Percentiles rank a stretch among this genome's conserved stretches.
Evolutionary conservation across 345 rosid genomes (phyloP).

Genomic region (Noccaea caerulescens): DNA sequence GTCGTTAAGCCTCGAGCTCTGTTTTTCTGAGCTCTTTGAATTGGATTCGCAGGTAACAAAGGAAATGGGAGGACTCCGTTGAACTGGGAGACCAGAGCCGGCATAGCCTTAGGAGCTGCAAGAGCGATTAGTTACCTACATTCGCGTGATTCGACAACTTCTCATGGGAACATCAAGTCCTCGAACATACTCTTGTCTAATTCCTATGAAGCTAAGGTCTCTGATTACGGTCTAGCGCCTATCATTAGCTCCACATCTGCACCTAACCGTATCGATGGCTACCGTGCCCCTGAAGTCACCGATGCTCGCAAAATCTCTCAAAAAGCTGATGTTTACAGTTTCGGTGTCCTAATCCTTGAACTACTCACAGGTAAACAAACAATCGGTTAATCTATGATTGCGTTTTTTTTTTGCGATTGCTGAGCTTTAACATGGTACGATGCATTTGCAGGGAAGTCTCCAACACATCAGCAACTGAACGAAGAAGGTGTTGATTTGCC

Average conservation of each 20-base stretch:
- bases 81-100: constrained; percentile 80
- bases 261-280: constrained; percentile 79
- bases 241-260: constrained; percentile 72
- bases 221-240: constrained; percentile 84
- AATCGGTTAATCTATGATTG: not conserved
- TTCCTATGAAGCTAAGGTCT: constrained; percentile 71
- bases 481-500: constrained; percentile 94
- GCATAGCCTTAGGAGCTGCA: constrained; percentile 81
- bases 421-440: constrained; percentile 16
- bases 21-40: not conserved
- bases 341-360: constrained; percentile 82
- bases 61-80: constrained; percentile 83
- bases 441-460: constrained; percentile 64
- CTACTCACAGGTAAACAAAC: constrained; percentile 61
- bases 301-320: constrained; percentile 80
- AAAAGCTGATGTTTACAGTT: constrained; percentile 89
- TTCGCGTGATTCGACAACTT: constrained; percentile 59
- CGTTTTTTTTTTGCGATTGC: not conserved
- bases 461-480: constrained; percentile 58
- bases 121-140: constrained; percentile 78
- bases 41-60: constrained; percentile 57
- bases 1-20: constrained; percentile 3
- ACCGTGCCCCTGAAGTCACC: constrained; percentile 89
- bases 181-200: constrained; percentile 84
- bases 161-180: constrained; percentile 95